Evolutionary conservation across 2,329 filamentous ascomycete genomes (phyloP).

Genomic region (Fusarium heterosporum): DNA sequence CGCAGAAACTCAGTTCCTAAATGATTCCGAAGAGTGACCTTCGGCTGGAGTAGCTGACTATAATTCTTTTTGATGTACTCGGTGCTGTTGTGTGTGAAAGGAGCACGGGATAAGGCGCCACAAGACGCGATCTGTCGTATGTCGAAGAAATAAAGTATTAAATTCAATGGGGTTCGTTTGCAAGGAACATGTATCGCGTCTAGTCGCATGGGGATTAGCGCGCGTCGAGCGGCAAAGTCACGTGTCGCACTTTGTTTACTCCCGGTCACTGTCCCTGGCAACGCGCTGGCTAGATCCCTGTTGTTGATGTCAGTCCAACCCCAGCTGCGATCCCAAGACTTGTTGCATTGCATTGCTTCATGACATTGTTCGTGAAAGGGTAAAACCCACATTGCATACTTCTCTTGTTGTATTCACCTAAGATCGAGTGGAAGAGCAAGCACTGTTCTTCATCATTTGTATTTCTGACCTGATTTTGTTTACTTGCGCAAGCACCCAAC

Average conservation of each 20-base stretch:
- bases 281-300: slow-evolving; percentile 40
- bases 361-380: slow-evolving; percentile 44
- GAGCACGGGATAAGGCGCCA: slow-evolving; percentile 1
- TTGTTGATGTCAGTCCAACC: slow-evolving; percentile 34
- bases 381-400: slow-evolving; percentile 42
- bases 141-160: slow-evolving; percentile 11
- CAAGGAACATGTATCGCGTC: slow-evolving; percentile 19
- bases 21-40: not conserved
- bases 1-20: not conserved
- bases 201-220: slow-evolving; percentile 38
- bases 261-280: slow-evolving; percentile 44
- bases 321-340: slow-evolving; percentile 27
- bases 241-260: slow-evolving; percentile 49
- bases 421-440: slow-evolving; percentile 6
- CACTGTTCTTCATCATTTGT: slow-evolving; percentile 13
- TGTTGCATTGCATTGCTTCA: slow-evolving; percentile 43
- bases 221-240: slow-evolving; percentile 5
- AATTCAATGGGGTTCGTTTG: slow-evolving; percentile 13
- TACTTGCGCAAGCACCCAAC: slow-evolving; percentile 37
- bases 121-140: slow-evolving; percentile 21
- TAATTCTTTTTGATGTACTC: not conserved
- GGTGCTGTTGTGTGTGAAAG: not conserved
- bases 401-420: slow-evolving; percentile 41
- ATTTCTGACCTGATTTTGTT: slow-evolving; percentile 39
- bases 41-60: not conserved